Evolutionary conservation across 78 protist genomes (phyloP), one percentile per base, ranked within the genome.

Genomic region (Acrasis kona): DNA sequence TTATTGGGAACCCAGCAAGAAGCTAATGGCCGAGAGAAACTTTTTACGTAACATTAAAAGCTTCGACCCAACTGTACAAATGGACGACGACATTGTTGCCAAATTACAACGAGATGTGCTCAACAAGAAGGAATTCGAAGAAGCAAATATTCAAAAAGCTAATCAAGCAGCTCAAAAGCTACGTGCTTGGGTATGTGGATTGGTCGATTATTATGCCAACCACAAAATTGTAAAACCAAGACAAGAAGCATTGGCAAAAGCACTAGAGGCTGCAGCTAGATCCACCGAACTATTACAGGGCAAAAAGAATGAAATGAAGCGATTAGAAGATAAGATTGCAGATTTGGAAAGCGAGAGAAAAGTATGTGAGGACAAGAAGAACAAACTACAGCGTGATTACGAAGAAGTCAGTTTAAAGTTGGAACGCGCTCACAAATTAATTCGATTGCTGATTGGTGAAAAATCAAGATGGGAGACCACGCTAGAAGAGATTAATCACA

Each of bases 11-110:
- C 65, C 91, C 10, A 38, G 29, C 67, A 50, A 64, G 71, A 57
- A 88, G 74, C 36, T 92, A 35, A 30, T 57, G 29, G 83, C 76
- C 65, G 41, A 65, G 66, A 12, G 35, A 50, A 39, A 30, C 10
- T 92, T 34, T 74, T 89, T 87, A 64, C 42, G 69, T 42, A 93
- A 89, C n/a, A n/a, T n/a, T 65, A 80, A 83, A 74, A 91, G 91
- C 73, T 70, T 77, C 8, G 83, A 76, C n/a, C 1, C 0, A 5
- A 4, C 80, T 70, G 75, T 94, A 39, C 7, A 66, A 64, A 0
- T 3, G 68, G 42, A 91, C 40, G 76, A 69, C 29, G 27, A 34
- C 12, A 27, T n/a, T 28, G 19, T 76, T 34, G n/a, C n/a, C n/a
- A 31, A 39, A 10, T 57, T 50, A 2, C 70, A 41, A 28, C 81